These are phyloP conservation scores for Typha latifolia DNA, from an alignment of 176 grass and related monocot species.

Conservation along the genomic window DNA sequence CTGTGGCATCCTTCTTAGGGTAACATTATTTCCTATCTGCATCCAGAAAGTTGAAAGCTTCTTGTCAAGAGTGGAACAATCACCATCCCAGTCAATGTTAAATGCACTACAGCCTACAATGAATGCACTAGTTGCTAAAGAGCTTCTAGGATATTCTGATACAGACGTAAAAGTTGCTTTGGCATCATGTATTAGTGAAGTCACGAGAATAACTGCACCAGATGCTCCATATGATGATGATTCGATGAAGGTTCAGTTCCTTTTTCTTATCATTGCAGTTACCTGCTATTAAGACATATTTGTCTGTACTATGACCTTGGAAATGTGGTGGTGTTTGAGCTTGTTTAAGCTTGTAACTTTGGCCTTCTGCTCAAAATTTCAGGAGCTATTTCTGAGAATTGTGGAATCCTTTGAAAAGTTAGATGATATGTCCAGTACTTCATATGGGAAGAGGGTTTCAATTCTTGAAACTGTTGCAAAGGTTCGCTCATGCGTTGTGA, in stretches of 20 bases:
- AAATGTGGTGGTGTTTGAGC: constrained; percentile 1
- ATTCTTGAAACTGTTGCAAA: constrained; percentile 70
- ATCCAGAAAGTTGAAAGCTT: too few relatives aligned
- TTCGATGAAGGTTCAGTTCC: constrained; percentile 54
- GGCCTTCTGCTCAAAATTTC: constrained; percentile 8
- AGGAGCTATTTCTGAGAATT: constrained; percentile 66
- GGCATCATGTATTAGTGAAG: constrained; percentile 64
- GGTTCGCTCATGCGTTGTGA: constrained; percentile 63
- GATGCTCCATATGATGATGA: constrained; percentile 68
- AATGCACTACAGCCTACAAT: constrained; percentile 38
- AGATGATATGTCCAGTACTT: constrained; percentile 33
- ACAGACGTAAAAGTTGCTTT: constrained; percentile 41
- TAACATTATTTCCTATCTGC: too few relatives aligned
- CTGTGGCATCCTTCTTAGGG: too few relatives aligned
- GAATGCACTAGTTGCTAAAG: constrained; percentile 35
- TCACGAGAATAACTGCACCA: constrained; percentile 70
- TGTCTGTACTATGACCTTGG: neutral
- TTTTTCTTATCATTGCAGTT: neutral
- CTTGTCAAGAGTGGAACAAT: constrained; percentile 50
- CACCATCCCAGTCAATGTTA: constrained; percentile 23
- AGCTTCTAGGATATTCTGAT: constrained; percentile 40
- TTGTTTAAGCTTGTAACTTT: constrained; percentile 7
- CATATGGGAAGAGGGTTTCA: constrained; percentile 56
- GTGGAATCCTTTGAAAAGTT: constrained; percentile 61
- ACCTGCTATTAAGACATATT: too few relatives aligned